Evolutionary conservation across 345 rosid species (phyloP).

Genomic region (Psidium guajava): DNA sequence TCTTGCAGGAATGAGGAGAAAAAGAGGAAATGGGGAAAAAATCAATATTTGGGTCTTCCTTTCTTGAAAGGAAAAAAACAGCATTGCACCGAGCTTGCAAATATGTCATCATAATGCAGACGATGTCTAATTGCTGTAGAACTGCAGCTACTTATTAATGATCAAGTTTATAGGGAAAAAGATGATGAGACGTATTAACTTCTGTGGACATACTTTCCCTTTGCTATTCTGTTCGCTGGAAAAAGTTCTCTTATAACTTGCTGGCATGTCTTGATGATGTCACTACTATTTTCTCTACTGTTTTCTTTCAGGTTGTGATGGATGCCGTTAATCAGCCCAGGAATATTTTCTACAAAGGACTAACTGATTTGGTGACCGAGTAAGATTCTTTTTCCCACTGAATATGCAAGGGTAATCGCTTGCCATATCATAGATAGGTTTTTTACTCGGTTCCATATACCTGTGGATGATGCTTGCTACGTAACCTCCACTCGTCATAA

Average conservation of each 20-base stretch:
- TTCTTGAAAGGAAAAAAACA: neutral
- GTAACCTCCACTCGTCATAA: neutral
- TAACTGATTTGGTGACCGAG: slow-evolving; percentile 90
- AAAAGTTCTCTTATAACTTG: neutral
- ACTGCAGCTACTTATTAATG: neutral
- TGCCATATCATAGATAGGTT: neutral
- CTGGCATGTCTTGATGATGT: neutral
- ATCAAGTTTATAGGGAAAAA: neutral
- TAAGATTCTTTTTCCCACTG: slow-evolving; percentile 21
- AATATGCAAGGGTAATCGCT: neutral
- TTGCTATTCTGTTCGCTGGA: neutral
- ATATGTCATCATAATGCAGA: neutral
- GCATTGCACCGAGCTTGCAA: neutral
- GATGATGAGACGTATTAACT: neutral
- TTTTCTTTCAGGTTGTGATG: slow-evolving; percentile 63
- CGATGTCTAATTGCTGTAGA: neutral
- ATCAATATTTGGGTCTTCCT: neutral
- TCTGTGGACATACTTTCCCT: neutral
- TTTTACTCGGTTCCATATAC: neutral
- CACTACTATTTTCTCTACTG: neutral
- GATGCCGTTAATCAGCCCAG: slow-evolving; percentile 86
- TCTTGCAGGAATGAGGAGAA: neutral
- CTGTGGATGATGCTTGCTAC: neutral
- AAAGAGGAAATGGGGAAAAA: neutral
- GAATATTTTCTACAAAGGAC: slow-evolving; percentile 70